Evolutionary conservation across 352 stramenopile genomes (phyloP).

Genomic region (Phytophthora melonis): DNA sequence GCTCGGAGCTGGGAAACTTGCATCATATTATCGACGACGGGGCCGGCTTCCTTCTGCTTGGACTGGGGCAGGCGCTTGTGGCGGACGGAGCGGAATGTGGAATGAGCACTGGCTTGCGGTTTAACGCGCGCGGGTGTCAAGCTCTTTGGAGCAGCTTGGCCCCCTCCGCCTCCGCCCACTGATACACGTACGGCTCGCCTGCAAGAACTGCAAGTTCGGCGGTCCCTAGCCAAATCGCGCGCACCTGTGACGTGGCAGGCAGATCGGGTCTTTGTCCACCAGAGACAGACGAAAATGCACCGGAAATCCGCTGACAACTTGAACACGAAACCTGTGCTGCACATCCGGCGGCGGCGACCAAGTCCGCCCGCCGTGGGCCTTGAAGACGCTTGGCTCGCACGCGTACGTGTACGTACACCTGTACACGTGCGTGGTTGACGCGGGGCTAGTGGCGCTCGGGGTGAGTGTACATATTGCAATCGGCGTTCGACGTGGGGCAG

Average conservation of each 20-base stretch:
- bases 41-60: constrained; percentile 27
- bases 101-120: constrained; percentile 24
- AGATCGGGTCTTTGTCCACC: background rate
- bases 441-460: background rate
- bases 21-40: constrained; percentile 46
- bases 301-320: constrained; percentile 18
- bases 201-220: constrained; percentile 25
- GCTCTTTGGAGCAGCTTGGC: too few relatives aligned
- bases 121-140: background rate
- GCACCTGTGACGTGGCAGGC: constrained; percentile 31
- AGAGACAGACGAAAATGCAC: constrained; percentile 35
- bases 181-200: background rate
- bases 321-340: constrained; percentile 33
- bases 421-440: background rate
- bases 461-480: background rate
- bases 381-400: background rate
- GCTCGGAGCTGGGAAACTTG: constrained; percentile 70
- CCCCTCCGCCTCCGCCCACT: background rate
- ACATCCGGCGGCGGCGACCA: constrained; percentile 21
- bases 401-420: too few relatives aligned
- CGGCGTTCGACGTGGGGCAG: background rate
- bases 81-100: constrained; percentile 28
- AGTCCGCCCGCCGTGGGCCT: constrained; percentile 11
- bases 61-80: constrained; percentile 27
- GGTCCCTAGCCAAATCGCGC: constrained; percentile 29